Conservation (phyloP, 495 filamentous ascomycete genomes). For the Hypoxylon trugodes region DNA sequence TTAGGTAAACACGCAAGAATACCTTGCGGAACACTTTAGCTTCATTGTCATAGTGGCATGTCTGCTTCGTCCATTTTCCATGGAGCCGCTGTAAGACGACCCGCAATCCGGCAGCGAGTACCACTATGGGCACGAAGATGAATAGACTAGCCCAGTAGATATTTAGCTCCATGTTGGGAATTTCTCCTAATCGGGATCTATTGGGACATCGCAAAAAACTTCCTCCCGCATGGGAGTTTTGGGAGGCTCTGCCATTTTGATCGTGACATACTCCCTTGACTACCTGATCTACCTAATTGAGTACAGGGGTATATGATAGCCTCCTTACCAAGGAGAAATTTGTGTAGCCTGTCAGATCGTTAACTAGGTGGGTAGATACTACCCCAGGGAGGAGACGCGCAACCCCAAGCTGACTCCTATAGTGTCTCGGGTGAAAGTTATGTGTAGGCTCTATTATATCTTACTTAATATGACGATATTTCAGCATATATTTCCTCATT, state of each 20-base stretch:
- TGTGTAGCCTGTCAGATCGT: too few species aligned
- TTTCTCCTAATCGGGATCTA: background rate
- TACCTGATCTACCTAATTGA: background rate
- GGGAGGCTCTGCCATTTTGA: background rate
- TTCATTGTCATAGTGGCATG: slow-evolving; percentile 25
- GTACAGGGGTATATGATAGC: too few species aligned
- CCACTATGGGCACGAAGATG: slow-evolving; percentile 33
- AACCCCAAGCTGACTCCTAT: too few species aligned
- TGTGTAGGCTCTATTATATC: too few species aligned
- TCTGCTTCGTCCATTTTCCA: slow-evolving; percentile 8
- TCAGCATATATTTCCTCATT: too few species aligned
- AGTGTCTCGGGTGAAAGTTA: too few species aligned
- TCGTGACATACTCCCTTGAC: background rate
- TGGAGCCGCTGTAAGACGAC: slow-evolving; percentile 18
- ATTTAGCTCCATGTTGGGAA: slow-evolving; percentile 22
- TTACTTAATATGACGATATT: too few species aligned
- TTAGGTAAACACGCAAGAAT: slow-evolving; percentile 54
- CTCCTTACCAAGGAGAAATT: background rate
- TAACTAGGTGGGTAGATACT: too few species aligned
- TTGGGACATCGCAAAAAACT: background rate
- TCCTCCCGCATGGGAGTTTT: background rate
- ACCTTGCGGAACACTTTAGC: slow-evolving; percentile 46
- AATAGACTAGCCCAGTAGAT: slow-evolving; percentile 38
- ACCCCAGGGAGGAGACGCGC: too few species aligned
- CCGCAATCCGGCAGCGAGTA: slow-evolving; percentile 16